These are phyloP conservation scores for Asclepias syriaca DNA, from an alignment of 257 asterid species.

Conservation along the genomic window DNA sequence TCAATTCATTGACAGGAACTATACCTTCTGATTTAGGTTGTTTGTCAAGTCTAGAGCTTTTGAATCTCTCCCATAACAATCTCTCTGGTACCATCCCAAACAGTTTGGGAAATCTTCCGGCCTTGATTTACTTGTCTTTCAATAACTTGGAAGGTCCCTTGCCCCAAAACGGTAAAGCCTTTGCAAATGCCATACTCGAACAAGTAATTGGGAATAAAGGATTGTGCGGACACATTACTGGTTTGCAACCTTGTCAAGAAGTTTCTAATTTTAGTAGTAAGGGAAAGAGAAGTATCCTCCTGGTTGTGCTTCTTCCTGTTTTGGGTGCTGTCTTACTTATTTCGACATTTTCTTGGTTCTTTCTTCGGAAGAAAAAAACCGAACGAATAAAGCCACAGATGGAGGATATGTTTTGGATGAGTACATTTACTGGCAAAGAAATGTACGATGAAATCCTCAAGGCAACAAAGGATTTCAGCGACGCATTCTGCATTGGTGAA, in stretches of 20 bases:
- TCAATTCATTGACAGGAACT: slow-evolving; percentile 25
- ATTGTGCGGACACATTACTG: slow-evolving; percentile 28
- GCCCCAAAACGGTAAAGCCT: slow-evolving; percentile 26
- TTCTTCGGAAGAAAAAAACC: slow-evolving; percentile 1
- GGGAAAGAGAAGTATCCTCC: background rate
- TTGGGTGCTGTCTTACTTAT: slow-evolving; percentile 17
- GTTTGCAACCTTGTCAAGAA: slow-evolving; percentile 25
- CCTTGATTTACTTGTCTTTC: slow-evolving; percentile 28
- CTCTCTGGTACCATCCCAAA: slow-evolving; percentile 35
- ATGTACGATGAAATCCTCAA: slow-evolving; percentile 24
- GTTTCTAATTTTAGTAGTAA: background rate
- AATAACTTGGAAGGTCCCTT: slow-evolving; percentile 40
- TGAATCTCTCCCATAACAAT: slow-evolving; percentile 35
- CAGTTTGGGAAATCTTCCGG: slow-evolving; percentile 12
- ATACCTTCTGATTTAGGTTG: slow-evolving; percentile 22
- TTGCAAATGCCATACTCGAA: slow-evolving; percentile 19
- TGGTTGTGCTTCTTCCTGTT: slow-evolving; percentile 10
- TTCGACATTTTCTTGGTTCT: background rate
- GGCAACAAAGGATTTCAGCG: slow-evolving; percentile 25
- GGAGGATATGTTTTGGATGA: slow-evolving; percentile 12
- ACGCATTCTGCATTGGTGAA: slow-evolving; percentile 24
- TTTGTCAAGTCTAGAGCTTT: slow-evolving; percentile 8
- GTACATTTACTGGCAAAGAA: slow-evolving; percentile 26
- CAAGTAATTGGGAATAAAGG: slow-evolving; percentile 27
- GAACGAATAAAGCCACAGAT: background rate